Conservation (phyloP, 2,329 filamentous ascomycete species). For the Pseudogymnoascus sp. region DNA sequence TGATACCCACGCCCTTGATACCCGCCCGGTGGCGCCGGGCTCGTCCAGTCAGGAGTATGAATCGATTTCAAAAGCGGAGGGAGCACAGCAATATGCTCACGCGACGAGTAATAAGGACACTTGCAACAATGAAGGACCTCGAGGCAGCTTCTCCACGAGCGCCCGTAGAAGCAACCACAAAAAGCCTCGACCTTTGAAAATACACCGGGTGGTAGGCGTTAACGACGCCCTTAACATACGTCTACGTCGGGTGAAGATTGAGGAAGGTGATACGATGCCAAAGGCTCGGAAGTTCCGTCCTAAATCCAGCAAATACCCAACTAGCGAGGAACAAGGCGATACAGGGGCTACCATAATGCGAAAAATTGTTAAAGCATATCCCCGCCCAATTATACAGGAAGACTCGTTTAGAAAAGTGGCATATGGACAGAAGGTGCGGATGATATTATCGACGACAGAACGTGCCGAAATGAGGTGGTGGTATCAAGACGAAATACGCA, state of each 20-base stretch:
- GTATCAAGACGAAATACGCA: background rate
- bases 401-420: background rate
- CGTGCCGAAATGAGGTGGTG: slow-evolving; percentile 1
- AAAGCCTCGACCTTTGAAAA: background rate
- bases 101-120: background rate
- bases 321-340: background rate
- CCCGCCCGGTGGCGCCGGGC: background rate
- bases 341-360: background rate
- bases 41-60: background rate
- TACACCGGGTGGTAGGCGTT: background rate
- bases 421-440: slow-evolving; percentile 4
- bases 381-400: background rate
- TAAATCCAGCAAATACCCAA: background rate
- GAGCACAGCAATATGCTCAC: background rate
- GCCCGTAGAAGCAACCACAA: background rate
- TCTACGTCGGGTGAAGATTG: background rate
- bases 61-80: background rate
- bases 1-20: background rate
- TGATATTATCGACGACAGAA: slow-evolving; percentile 1
- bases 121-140: background rate
- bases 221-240: background rate
- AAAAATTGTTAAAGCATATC: background rate
- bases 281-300: background rate
- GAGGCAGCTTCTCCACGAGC: background rate
- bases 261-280: background rate